Conservation (phyloP, 129 eudicot species). For the Dittrichia graveolens region DNA sequence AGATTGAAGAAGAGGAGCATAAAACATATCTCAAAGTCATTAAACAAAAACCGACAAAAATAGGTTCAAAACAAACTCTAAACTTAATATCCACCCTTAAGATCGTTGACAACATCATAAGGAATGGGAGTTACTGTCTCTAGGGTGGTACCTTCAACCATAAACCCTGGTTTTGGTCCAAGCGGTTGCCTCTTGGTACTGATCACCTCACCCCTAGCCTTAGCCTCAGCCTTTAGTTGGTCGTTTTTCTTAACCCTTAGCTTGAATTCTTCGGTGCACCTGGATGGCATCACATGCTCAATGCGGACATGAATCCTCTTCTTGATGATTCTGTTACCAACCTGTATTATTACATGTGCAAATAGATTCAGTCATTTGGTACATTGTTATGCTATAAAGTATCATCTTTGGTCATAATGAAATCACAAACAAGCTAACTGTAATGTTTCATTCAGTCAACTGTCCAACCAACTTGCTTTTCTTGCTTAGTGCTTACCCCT, state of each 20-base stretch:
- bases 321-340: conserved; percentile 54
- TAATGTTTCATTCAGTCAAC: too few species aligned
- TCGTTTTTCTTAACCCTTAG: conserved; percentile 55
- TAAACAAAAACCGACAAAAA: neutral
- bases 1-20: neutral
- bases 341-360: conserved; percentile 31
- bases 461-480: too few species aligned
- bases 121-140: conserved; percentile 80
- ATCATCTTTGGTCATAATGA: too few species aligned
- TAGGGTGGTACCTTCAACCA: conserved; percentile 63
- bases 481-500: too few species aligned
- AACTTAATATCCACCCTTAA: conserved; percentile 64
- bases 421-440: too few species aligned
- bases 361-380: too few species aligned
- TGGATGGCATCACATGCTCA: conserved; percentile 63
- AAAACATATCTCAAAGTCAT: neutral
- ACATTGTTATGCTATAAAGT: too few species aligned
- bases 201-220: conserved; percentile 54
- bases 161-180: conserved; percentile 69
- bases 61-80: neutral
- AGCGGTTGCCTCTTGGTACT: conserved; percentile 69
- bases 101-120: conserved; percentile 70
- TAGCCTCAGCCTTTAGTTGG: conserved; percentile 60
- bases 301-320: conserved; percentile 73
- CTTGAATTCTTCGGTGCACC: conserved; percentile 64